Conservation (phyloP, 2,329 filamentous ascomycete species). For the Ophiosphaerella herpotricha region DNA sequence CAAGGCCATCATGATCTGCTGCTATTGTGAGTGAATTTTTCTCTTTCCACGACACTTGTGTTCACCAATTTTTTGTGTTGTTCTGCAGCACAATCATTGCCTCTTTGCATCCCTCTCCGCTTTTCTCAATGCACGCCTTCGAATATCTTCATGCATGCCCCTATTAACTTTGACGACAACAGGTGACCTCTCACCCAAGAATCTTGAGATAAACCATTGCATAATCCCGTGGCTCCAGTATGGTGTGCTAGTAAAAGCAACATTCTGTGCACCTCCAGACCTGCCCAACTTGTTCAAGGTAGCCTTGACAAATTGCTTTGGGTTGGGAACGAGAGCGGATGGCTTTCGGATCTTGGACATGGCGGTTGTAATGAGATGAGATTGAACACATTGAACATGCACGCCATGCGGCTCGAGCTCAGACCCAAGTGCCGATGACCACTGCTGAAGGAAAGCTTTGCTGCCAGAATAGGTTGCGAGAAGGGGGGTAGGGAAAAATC, state of each 20-base stretch:
- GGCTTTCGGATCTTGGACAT: conserved; percentile 94
- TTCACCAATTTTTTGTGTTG: background rate
- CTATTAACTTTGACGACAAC: conserved; percentile 65
- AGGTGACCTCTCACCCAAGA: conserved; percentile 62
- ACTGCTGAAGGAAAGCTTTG: conserved; percentile 97
- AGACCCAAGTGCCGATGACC: conserved; percentile 82
- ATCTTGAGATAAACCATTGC: conserved; percentile 74
- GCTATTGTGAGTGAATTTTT: background rate
- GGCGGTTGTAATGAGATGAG: conserved; percentile 90
- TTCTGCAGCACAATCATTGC: conserved; percentile 21
- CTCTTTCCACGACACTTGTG: background rate
- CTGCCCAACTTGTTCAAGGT: conserved; percentile 80
- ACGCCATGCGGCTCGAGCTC: conserved; percentile 83
- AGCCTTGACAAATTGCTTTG: conserved; percentile 79
- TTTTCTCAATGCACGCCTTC: conserved; percentile 81
- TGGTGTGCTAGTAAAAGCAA: conserved; percentile 84
- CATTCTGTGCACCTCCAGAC: conserved; percentile 75
- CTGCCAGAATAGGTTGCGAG: conserved; percentile 95
- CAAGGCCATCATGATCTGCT: too few relatives aligned
- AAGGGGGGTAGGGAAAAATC: conserved; percentile 87
- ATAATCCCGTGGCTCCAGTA: conserved; percentile 92
- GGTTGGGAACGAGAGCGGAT: conserved; percentile 77
- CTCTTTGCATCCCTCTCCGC: conserved; percentile 81
- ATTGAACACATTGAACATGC: conserved; percentile 87
- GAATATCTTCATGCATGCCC: conserved; percentile 80